Base-by-base conservation (phyloP, 2,329 filamentous ascomycete species). In the Remersonia thermophila region DNA sequence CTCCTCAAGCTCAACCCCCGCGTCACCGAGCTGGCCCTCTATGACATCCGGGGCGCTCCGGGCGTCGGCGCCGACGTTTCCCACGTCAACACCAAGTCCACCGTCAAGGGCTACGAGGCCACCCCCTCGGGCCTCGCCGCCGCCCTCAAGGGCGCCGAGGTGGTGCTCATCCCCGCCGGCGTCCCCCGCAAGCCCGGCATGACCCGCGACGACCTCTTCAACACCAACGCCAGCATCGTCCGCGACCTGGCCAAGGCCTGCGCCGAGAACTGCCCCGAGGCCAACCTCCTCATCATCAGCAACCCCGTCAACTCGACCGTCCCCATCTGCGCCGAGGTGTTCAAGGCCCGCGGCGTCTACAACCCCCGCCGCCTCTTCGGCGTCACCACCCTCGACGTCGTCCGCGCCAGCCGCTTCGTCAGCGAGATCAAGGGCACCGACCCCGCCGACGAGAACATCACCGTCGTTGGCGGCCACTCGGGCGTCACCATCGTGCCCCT, bases 271-370 rank as follows among this genome's bases (percentile, higher is more conserved):
- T 75, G 80, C 59, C 91, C 91, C 55, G 73, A 95, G 48, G 91
- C 91, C 65, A 93, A 93, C 69, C 73, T 96, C 63, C 78, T 96
- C 60, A 77, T 98, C 73, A 98, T 98, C 69, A 77, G 87, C 66
- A 98, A 98, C 80, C 91, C 91, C 45, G 87, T 98, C 70, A 98
- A 98, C 85, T 95, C 86, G 54, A 98, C 91, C 58, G 91, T 98
- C 56, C 91, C 91, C 61, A 98, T 98, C 68, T 80, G 80, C 60
- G 80, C 85, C 60, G 91, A 96, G 77, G 79, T 96, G 61, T 93
- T 87, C 83, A 96, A 96, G 81, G 68, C 75, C 62, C 73, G 69
- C 54, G 86, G 86, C 52, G 89, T 96, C 70, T 98, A 95, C 80
- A 89, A 98, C 79, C 87, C 91, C 65, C 93, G 93, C 80, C 84